Base-by-base conservation (phyloP, 2,329 filamentous ascomycete species). In the Colletotrichum horii region DNA sequence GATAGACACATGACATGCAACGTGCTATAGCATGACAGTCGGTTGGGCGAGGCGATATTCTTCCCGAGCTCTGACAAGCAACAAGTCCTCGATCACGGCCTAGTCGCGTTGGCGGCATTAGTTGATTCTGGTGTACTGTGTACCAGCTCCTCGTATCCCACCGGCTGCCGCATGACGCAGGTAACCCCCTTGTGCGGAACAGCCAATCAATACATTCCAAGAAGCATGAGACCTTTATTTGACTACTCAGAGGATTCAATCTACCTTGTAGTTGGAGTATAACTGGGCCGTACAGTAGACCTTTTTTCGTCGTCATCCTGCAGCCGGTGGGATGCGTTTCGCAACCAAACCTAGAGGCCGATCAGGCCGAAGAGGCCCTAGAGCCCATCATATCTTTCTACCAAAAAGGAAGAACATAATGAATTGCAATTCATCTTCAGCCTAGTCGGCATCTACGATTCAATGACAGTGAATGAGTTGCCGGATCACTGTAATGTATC, bases 371-470 rank as follows among this genome's bases (percentile, higher is more conserved):
- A 48, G 38, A 48, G 38, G 11, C 0, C 0, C 1, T 6, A 3
- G 9, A 12, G 0, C 19, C 9, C 1, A 48, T 48, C 19, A 48
- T 3, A 48, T n/a, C 1, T 48, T n/a, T 48, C 38, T 48, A n/a
- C 0, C 3, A 48, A 48, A 48, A 12, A 6, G 1, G 9, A 6
- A n/a, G 0, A n/a, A n/a, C 9, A 48, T 48, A 19, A 7, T n/a
- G 0, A 48, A 48, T n/a, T 48, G 38, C 38, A 48, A n/a, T 48
- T n/a, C 0, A 2, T 48, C 38, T n/a, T n/a, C 19, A 1, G 38
- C 38, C 9, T n/a, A 19, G 38, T 7, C 38, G 19, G 38, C 2
- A 38, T 38, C 2, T 8, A 16, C 34, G 15, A 7, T 36, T 36
- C 7, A 36, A 8, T 2, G 36, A 43, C 16, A 4, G 16, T 19